Evolutionary conservation across 148 eudicot species (phyloP).

Genomic region (Mesembryanthemum crystallinum): DNA sequence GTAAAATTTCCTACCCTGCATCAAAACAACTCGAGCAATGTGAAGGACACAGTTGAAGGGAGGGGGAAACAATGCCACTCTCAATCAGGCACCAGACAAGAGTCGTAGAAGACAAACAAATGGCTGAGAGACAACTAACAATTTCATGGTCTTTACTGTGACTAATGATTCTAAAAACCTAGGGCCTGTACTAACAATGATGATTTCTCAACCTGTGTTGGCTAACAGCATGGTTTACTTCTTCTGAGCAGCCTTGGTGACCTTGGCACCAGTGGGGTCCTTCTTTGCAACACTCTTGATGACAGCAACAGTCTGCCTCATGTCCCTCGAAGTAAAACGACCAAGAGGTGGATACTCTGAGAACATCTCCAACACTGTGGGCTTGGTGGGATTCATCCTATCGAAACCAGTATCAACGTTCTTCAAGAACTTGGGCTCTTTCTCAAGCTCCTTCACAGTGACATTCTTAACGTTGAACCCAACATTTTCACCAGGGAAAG

Average conservation of each 20-base stretch:
- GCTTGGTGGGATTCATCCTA: constrained; percentile 40
- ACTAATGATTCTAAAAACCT: too few species aligned
- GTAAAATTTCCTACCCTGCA: too few species aligned
- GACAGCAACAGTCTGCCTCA: constrained; percentile 40
- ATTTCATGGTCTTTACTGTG: too few species aligned
- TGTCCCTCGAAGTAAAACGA: constrained; percentile 38
- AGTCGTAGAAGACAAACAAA: too few species aligned
- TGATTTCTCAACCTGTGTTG: too few species aligned
- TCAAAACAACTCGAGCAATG: too few species aligned
- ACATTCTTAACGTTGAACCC: constrained; percentile 42
- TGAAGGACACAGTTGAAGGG: too few species aligned
- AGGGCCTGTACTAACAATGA: too few species aligned
- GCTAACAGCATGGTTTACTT: constrained; percentile 17
- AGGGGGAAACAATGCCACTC: too few species aligned
- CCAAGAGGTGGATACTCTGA: constrained; percentile 38
- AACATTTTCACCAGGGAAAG: constrained; percentile 43
- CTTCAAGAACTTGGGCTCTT: constrained; percentile 40
- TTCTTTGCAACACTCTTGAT: constrained; percentile 37
- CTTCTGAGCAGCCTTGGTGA: constrained; percentile 31
- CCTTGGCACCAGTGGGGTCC: too few species aligned
- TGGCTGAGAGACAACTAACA: too few species aligned
- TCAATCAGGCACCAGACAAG: too few species aligned
- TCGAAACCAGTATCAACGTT: constrained; percentile 37
- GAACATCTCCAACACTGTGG: constrained; percentile 33
- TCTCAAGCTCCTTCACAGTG: constrained; percentile 38